Evolutionary conservation across 2,329 filamentous ascomycete species (phyloP).

Genomic region (Aschersonia sp.): DNA sequence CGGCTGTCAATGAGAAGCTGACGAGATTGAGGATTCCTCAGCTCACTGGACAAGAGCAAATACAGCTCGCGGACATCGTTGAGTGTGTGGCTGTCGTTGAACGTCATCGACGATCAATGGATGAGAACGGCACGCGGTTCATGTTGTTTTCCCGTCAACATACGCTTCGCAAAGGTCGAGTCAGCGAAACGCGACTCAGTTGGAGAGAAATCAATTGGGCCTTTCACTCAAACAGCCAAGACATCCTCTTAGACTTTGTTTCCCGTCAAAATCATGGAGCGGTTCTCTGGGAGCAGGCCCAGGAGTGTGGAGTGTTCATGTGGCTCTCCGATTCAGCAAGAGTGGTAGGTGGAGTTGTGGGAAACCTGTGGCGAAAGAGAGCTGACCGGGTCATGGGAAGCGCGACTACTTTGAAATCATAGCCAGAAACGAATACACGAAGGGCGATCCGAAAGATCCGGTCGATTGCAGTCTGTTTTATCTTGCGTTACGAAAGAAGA

Average conservation of each 20-base stretch:
- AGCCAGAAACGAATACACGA: conserved; percentile 85
- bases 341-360: conserved; percentile 35
- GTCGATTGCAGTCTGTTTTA: conserved; percentile 87
- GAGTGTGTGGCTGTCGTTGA: conserved; percentile 77
- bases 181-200: conserved; percentile 50
- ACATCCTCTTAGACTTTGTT: conserved; percentile 76
- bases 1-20: conserved; percentile 62
- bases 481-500: conserved; percentile 79
- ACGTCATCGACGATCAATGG: conserved; percentile 74
- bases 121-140: conserved; percentile 78
- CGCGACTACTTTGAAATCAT: conserved; percentile 70
- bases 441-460: conserved; percentile 74
- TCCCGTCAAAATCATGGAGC: conserved; percentile 64
- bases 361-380: background rate
- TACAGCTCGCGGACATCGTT: conserved; percentile 68
- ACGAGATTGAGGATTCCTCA: conserved; percentile 61
- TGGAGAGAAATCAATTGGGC: conserved; percentile 79
- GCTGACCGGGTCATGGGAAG: conserved; percentile 6
- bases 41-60: conserved; percentile 73
- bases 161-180: conserved; percentile 51
- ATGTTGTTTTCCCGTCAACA: conserved; percentile 79
- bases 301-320: conserved; percentile 84
- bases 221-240: conserved; percentile 72
- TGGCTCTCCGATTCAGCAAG: conserved; percentile 72
- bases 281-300: conserved; percentile 72